Conservation (phyloP, 306 rosid species). For the Vicia faba region DNA sequence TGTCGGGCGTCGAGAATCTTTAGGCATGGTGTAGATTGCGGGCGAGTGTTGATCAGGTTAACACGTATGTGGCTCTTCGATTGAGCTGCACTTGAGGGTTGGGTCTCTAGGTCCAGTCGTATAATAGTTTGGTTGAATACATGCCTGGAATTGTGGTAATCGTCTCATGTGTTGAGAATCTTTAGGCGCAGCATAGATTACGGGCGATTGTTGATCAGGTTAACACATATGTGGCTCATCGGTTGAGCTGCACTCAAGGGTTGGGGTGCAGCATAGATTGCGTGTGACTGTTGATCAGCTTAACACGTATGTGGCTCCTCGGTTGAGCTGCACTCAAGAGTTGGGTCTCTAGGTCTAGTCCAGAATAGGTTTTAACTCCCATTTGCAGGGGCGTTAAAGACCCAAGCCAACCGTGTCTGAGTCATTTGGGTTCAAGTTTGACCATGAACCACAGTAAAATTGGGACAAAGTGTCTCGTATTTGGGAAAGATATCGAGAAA, state of each 20-base stretch:
- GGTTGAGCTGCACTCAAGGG: neutral
- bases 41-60: too few relatives aligned
- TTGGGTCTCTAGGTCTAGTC: neutral
- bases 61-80: too few relatives aligned
- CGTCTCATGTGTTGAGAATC: neutral
- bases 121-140: too few relatives aligned
- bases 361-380: neutral
- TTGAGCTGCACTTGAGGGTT: too few relatives aligned
- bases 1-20: too few relatives aligned
- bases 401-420: neutral
- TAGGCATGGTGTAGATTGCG: too few relatives aligned
- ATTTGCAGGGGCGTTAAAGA: neutral
- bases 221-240: neutral
- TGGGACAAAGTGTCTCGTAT: neutral
- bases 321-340: neutral
- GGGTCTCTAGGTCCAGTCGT: too few relatives aligned
- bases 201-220: neutral
- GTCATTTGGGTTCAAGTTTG: neutral
- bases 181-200: neutral
- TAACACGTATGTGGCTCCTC: neutral
- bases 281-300: neutral
- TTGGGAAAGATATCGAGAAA: neutral
- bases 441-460: neutral
- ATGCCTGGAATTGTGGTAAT: neutral
- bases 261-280: neutral